These are phyloP conservation scores for Penicillium longicatenatum DNA, from an alignment of 495 filamentous ascomycete genomes.

Conservation along the genomic window DNA sequence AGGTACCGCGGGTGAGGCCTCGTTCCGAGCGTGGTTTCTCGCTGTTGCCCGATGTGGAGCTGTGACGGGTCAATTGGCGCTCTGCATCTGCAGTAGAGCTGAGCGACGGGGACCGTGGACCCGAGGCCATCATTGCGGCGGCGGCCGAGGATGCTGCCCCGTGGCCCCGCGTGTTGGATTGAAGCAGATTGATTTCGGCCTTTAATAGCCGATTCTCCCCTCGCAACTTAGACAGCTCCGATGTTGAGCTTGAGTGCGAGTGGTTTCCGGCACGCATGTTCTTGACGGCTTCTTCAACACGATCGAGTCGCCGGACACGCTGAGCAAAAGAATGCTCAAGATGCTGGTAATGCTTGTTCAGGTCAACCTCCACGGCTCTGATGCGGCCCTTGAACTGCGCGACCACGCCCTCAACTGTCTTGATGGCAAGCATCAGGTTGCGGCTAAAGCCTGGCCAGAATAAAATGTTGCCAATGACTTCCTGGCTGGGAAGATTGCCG, in stretches of 20 bases:
- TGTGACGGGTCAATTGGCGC: conserved; percentile 51
- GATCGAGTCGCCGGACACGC: conserved; percentile 83
- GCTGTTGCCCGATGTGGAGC: conserved; percentile 37
- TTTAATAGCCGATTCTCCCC: conserved; percentile 81
- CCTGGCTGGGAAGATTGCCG: conserved; percentile 78
- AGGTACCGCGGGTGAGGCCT: conserved; percentile 34
- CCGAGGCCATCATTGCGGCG: conserved; percentile 29
- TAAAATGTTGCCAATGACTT: conserved; percentile 73
- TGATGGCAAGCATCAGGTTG: conserved; percentile 83
- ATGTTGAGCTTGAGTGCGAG: conserved; percentile 42
- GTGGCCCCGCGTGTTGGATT: conserved; percentile 48
- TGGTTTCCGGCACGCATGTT: conserved; percentile 45
- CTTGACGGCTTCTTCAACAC: conserved; percentile 73
- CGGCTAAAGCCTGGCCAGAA: conserved; percentile 82
- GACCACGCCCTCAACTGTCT: conserved; percentile 81
- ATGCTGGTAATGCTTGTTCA: conserved; percentile 86
- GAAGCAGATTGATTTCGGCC: conserved; percentile 77
- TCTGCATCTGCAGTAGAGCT: conserved; percentile 27
- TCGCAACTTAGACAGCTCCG: conserved; percentile 70
- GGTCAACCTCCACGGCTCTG: conserved; percentile 79
- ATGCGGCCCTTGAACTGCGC: conserved; percentile 79
- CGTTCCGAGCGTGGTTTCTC: conserved; percentile 30
- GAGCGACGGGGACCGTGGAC: conserved; percentile 31
- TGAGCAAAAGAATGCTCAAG: conserved; percentile 79
- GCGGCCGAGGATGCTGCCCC: conserved; percentile 25